Base-by-base conservation (phyloP, 345 rosid genomes). In the Eucalyptus pauciflora region DNA sequence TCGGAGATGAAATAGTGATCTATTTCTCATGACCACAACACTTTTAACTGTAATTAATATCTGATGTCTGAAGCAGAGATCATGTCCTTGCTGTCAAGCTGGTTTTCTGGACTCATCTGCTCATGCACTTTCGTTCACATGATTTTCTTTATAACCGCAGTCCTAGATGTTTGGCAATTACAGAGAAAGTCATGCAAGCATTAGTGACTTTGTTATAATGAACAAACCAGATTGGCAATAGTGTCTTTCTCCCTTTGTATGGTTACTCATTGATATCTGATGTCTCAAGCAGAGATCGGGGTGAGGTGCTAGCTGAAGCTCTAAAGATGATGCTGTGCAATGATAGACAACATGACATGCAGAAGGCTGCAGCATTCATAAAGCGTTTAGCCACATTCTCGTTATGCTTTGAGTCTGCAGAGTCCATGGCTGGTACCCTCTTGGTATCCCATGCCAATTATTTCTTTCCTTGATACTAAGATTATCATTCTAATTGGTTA, bases 301-400 rank as follows among this genome's bases (percentile, higher is more conserved):
- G 99, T 37, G 95, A 95, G 91, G 94, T 96, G 87, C 91, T 97
- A 89, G 96, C 97, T 6, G 99, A 98, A 92, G 96, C 99, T 88
- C 91, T 96, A 90, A 97, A 96, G 96, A 94, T 96, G 67, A 96
- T 98, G 99, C 88, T 98, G 91, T 97, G 95, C 87, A 97, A 98
- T 22, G 99, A 98, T 91, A 95, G 99, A 89, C 99, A 97, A 54
- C 99, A 96, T 86, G 99, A 98, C 92, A 97, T 96, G 99, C 98
- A 96, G 89, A 98, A 97, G 91, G 94, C 99, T n/a, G 99, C 99
- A 37, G 99, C 99, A 18, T 98, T 98, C 91, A 96, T 93, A 33
- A 96, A 98, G 92, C 99, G 99, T 86, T 92, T 98, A 91, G 97
- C 99, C 86, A 96, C 97, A 37, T 96, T 96, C 79, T 97, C 97